These are phyloP conservation scores for Neofusicoccum ribis DNA, from an alignment of 2,329 filamentous ascomycete genomes.

Conservation along the genomic window DNA sequence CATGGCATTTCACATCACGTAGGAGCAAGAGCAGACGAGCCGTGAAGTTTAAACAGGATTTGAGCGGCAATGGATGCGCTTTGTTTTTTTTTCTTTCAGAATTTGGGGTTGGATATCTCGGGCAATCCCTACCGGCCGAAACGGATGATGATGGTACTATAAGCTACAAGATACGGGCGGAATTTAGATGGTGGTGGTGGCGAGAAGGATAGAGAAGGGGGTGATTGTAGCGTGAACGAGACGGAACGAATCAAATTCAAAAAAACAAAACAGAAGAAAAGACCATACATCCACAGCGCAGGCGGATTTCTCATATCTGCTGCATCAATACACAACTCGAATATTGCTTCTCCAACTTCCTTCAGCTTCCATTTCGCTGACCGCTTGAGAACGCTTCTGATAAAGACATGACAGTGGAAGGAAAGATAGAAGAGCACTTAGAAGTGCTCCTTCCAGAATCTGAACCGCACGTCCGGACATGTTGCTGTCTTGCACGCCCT, in stretches of 20 bases:
- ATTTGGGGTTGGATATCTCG: neutral
- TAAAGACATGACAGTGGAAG: neutral
- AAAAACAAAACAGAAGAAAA: neutral
- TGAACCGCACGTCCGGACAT: constrained; percentile 80
- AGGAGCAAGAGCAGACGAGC: too few relatives aligned
- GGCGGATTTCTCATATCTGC: neutral
- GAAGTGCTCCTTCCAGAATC: constrained; percentile 97
- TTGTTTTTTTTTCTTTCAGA: neutral
- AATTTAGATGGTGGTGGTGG: neutral
- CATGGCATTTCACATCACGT: too few relatives aligned
- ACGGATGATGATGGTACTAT: neutral
- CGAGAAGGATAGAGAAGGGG: too few relatives aligned
- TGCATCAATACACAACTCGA: neutral
- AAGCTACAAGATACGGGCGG: neutral
- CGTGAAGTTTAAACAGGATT: too few relatives aligned
- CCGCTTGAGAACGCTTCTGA: neutral
- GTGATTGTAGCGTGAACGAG: neutral
- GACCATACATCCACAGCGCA: neutral
- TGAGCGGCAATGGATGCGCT: too few relatives aligned
- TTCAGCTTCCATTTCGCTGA: too few relatives aligned
- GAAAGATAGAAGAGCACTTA: constrained; percentile 26
- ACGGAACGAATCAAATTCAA: neutral
- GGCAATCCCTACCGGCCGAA: neutral
- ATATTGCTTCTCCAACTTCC: neutral
- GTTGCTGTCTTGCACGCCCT: constrained; percentile 73